Conservation (phyloP, 2,329 filamentous ascomycete genomes). For the Xylariaceae sp. region DNA sequence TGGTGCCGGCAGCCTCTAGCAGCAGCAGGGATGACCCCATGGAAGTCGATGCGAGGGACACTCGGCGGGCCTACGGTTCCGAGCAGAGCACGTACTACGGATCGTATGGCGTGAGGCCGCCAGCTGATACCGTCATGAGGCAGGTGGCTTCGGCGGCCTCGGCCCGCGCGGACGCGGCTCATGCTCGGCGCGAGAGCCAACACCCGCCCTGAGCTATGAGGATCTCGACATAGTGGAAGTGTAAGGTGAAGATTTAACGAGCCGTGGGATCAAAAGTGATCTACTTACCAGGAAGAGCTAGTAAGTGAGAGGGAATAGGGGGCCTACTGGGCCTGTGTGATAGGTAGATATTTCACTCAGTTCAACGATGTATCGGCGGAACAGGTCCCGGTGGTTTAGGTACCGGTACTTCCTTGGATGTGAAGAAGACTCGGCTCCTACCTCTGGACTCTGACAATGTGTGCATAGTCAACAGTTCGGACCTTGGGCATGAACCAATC, state of each 20-base stretch:
- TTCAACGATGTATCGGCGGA: too few relatives aligned
- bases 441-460: too few relatives aligned
- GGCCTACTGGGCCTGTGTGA: too few relatives aligned
- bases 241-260: background rate
- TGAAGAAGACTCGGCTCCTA: too few relatives aligned
- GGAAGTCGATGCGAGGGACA: constrained; percentile 23
- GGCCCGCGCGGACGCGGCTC: constrained; percentile 21
- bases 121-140: constrained; percentile 22
- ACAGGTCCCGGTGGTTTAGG: too few relatives aligned
- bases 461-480: too few relatives aligned
- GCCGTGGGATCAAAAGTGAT: background rate
- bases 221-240: background rate
- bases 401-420: too few relatives aligned
- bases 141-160: constrained; percentile 29
- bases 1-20: constrained; percentile 16
- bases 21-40: constrained; percentile 18
- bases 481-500: too few relatives aligned
- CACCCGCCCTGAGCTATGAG: constrained; percentile 2
- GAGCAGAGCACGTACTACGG: constrained; percentile 13
- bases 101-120: constrained; percentile 1
- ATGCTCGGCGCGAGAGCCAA: constrained; percentile 13
- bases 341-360: too few relatives aligned
- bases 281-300: too few relatives aligned
- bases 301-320: too few relatives aligned
- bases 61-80: constrained; percentile 10